Evolutionary conservation across 495 filamentous ascomycete genomes (phyloP).

Genomic region (Diplogelasinospora grovesii): DNA sequence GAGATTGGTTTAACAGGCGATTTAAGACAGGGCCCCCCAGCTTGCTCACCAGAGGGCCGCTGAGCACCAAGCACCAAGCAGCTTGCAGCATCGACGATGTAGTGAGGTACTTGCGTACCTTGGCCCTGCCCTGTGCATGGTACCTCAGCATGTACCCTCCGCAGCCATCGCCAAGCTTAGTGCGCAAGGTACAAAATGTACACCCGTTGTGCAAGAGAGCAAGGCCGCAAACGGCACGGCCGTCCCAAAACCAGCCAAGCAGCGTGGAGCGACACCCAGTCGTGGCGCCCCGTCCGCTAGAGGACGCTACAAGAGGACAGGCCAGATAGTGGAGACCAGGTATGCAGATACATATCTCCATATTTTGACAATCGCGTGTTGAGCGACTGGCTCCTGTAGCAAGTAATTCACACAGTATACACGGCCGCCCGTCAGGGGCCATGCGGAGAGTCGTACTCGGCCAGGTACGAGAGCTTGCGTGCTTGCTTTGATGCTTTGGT

Average conservation of each 20-base stretch:
- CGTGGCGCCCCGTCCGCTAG: conserved; percentile 9
- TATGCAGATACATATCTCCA: no score
- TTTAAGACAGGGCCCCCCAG: conserved; percentile 45
- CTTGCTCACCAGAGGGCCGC: conserved; percentile 18
- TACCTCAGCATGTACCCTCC: conserved; percentile 15
- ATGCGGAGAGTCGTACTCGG: conserved; percentile 19
- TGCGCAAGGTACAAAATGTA: conserved; percentile 21
- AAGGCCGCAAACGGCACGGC: no score
- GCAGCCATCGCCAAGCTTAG: conserved; percentile 15
- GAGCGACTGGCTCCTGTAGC: no score
- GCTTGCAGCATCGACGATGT: conserved; percentile 22
- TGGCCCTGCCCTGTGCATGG: conserved; percentile 18
- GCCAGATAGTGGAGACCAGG: background rate
- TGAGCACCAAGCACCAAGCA: conserved; percentile 26
- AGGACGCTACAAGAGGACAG: conserved; percentile 9
- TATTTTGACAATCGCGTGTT: no score
- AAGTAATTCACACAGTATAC: no score
- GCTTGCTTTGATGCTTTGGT: conserved; percentile 5
- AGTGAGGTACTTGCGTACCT: conserved; percentile 20
- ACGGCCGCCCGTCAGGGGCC: conserved; percentile 3
- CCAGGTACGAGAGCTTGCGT: conserved; percentile 22
- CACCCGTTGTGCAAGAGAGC: conserved; percentile 21
- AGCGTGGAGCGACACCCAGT: conserved; percentile 13
- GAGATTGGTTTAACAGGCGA: conserved; percentile 43
- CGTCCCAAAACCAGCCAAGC: conserved; percentile 14